phyloP scores from a whole-genome alignment of 352 stramenopile genomes.

The Globisporangium iwayamae region DNA sequence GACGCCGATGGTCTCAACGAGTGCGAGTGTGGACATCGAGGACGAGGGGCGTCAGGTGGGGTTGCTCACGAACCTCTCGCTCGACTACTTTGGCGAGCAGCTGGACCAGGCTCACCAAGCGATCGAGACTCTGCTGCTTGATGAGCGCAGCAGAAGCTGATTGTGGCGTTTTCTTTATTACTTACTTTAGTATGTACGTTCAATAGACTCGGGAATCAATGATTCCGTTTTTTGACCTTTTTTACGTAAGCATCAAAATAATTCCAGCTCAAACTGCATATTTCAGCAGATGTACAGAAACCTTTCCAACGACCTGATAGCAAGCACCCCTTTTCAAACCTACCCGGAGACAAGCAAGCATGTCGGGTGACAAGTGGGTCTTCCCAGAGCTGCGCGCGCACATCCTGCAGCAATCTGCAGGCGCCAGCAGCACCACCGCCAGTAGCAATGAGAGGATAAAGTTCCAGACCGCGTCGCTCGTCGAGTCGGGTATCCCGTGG shows the following conservation, averaged over 20 bases:
- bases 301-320: not conserved
- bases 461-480: slow-evolving; percentile 51
- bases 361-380: slow-evolving; percentile 30
- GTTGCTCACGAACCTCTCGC: slow-evolving; percentile 24
- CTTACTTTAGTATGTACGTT: not conserved
- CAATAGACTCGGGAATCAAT: not conserved
- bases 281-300: not conserved
- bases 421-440: not conserved
- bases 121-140: slow-evolving; percentile 29
- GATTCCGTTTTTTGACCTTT: not conserved
- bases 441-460: slow-evolving; percentile 22
- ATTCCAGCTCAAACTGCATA: not conserved
- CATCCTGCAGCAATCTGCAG: not conserved
- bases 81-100: slow-evolving; percentile 32
- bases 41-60: slow-evolving; percentile 23
- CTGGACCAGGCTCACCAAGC: slow-evolving; percentile 27
- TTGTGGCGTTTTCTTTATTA: not conserved
- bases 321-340: not conserved
- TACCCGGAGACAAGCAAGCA: not conserved
- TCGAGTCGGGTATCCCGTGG: slow-evolving; percentile 46
- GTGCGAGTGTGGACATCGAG: not conserved
- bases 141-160: slow-evolving; percentile 10
- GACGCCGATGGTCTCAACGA: slow-evolving; percentile 19
- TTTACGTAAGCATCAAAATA: too few species aligned
- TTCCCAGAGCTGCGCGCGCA: slow-evolving; percentile 40